Conservation (phyloP, 2,329 filamentous ascomycete species). For the Periconia macrospinosa region DNA sequence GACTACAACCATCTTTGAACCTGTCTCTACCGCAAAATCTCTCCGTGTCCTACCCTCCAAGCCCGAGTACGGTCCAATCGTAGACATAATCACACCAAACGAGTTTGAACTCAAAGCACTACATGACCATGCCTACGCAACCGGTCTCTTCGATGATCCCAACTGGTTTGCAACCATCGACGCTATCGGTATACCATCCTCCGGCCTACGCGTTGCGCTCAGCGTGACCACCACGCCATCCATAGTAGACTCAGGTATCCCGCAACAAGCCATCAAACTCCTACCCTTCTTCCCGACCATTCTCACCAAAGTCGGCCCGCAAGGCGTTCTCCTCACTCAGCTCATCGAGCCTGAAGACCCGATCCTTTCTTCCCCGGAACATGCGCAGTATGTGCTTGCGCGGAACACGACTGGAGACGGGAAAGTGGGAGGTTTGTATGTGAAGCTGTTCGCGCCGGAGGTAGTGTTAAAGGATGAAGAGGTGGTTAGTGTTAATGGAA, state of each 20-base stretch:
- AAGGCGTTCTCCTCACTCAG: conserved; percentile 75
- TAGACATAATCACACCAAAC: conserved; percentile 82
- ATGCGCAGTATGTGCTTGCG: conserved; percentile 71
- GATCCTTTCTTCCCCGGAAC: conserved; percentile 63
- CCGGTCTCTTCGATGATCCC: conserved; percentile 67
- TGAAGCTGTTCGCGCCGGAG: conserved; percentile 69
- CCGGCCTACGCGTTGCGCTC: conserved; percentile 71
- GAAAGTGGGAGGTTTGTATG: conserved; percentile 75
- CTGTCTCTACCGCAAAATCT: conserved; percentile 82
- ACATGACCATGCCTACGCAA: conserved; percentile 68
- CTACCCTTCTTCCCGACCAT: conserved; percentile 86
- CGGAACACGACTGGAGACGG: conserved; percentile 55
- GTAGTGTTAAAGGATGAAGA: conserved; percentile 63
- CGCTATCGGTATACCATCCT: conserved; percentile 71
- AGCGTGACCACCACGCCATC: conserved; percentile 65
- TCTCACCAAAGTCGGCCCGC: conserved; percentile 76
- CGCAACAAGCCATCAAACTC: conserved; percentile 80
- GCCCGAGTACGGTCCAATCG: conserved; percentile 61
- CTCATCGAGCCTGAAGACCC: conserved; percentile 70
- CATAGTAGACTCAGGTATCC: conserved; percentile 78
- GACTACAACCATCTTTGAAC: conserved; percentile 73
- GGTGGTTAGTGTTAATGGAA: conserved; percentile 88
- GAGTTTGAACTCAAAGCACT: conserved; percentile 78
- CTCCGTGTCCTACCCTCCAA: conserved; percentile 62
- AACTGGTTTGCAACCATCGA: conserved; percentile 83